Evolutionary conservation across 2,329 filamentous ascomycete genomes (phyloP).

Genomic region (Blastomyces parvus): DNA sequence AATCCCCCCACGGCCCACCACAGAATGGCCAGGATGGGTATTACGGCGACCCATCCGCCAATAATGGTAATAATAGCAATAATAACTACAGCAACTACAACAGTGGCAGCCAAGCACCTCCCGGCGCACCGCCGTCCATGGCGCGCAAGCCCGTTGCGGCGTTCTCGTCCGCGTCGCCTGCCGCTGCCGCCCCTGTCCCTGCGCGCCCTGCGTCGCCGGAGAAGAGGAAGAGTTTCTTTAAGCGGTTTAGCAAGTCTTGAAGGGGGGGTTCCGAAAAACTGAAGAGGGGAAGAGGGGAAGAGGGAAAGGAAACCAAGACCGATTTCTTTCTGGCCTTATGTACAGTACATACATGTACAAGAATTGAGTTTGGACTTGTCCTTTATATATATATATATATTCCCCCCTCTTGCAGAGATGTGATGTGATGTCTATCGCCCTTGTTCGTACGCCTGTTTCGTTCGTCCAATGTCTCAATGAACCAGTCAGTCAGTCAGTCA

Average conservation of each 20-base stretch:
- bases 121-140: conserved; percentile 4
- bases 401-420: too few species aligned
- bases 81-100: neutral
- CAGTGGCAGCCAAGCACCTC: conserved; percentile 1
- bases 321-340: too few species aligned
- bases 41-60: conserved; percentile 15
- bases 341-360: too few species aligned
- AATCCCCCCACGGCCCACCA: conserved; percentile 17
- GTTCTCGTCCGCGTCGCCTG: neutral
- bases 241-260: conserved; percentile 34
- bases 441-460: too few species aligned
- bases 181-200: neutral
- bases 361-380: too few species aligned
- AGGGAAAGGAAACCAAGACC: too few species aligned
- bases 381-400: too few species aligned
- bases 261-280: neutral
- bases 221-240: conserved; percentile 87
- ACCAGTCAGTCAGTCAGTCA: too few species aligned
- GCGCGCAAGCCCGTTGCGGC: conserved; percentile 4
- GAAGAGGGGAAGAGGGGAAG: too few species aligned
- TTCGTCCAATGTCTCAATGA: too few species aligned
- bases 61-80: too few species aligned
- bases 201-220: conserved; percentile 38
- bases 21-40: conserved; percentile 10
- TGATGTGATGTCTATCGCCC: too few species aligned